Percentiles rank a stretch among this genome's conserved stretches.
Evolutionary conservation across 768 basidiomycete species (phyloP).

Genomic region (Lyophyllum atratum): DNA sequence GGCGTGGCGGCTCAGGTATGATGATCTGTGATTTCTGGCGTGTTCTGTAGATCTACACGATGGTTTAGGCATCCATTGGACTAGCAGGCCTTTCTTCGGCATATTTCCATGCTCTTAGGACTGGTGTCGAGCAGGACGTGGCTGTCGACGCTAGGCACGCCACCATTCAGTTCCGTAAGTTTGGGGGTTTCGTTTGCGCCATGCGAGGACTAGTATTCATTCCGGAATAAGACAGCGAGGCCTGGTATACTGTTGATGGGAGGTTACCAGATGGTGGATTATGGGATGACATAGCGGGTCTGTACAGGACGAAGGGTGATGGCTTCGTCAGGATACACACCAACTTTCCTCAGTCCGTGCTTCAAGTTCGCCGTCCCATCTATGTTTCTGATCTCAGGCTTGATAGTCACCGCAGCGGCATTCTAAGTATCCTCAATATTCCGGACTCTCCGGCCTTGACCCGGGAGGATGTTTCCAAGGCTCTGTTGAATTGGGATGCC

Average conservation of each 20-base stretch:
- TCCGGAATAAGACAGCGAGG: slow-evolving; percentile 44
- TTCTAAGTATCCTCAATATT: slow-evolving; percentile 45
- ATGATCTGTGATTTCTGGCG: slow-evolving; percentile 5
- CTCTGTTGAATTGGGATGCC: slow-evolving; percentile 42
- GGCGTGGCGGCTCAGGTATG: slow-evolving; percentile 55
- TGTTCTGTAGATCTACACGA: neutral
- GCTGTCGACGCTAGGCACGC: slow-evolving; percentile 58
- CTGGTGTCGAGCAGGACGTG: slow-evolving; percentile 48
- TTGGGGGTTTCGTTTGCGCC: neutral
- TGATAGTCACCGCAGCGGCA: slow-evolving; percentile 50
- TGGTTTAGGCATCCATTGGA: slow-evolving; percentile 44
- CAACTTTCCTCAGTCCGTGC: slow-evolving; percentile 61
- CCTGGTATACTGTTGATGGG: slow-evolving; percentile 49
- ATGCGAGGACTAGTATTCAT: neutral
- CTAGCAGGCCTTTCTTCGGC: slow-evolving; percentile 56
- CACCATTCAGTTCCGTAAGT: slow-evolving; percentile 52
- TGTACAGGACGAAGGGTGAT: slow-evolving; percentile 53
- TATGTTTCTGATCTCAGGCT: neutral
- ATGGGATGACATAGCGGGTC: slow-evolving; percentile 54
- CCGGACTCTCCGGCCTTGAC: slow-evolving; percentile 30
- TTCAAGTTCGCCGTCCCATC: neutral
- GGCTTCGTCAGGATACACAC: slow-evolving; percentile 59
- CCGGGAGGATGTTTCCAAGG: slow-evolving; percentile 36
- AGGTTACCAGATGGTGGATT: slow-evolving; percentile 28
- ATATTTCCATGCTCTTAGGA: slow-evolving; percentile 47